Conservation (phyloP, 345 rosid genomes). For the Schrenkiella parvula region DNA sequence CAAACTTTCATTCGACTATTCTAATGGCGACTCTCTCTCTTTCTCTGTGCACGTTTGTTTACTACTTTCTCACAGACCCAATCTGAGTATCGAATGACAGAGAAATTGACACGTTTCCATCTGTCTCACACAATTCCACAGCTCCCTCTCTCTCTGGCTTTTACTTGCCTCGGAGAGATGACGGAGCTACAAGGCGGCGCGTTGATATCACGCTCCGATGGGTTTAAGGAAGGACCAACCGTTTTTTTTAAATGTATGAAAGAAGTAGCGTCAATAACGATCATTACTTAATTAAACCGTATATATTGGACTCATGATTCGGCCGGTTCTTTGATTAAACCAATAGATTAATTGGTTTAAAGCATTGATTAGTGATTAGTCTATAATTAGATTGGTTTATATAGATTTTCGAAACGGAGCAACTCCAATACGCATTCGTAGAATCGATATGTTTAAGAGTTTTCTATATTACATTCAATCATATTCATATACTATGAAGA, state of each 20-base stretch:
- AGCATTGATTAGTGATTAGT: background rate
- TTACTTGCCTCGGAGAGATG: background rate
- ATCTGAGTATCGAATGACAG: slow-evolving; percentile 26
- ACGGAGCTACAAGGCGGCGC: slow-evolving; percentile 5
- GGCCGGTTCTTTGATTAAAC: background rate
- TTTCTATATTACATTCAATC: too few relatives aligned
- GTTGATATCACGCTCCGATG: slow-evolving; percentile 14
- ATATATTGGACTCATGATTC: background rate
- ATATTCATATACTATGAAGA: too few relatives aligned
- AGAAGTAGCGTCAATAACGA: background rate
- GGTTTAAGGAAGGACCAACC: background rate
- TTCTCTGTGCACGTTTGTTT: slow-evolving; percentile 35
- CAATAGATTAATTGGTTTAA: background rate
- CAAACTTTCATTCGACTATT: background rate
- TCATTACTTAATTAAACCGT: background rate
- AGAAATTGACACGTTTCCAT: slow-evolving; percentile 22
- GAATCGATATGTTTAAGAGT: too few relatives aligned
- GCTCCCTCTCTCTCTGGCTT: background rate
- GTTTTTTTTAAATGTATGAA: background rate
- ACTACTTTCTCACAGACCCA: slow-evolving; percentile 13
- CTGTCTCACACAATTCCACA: background rate
- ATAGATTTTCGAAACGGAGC: background rate
- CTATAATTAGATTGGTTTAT: background rate
- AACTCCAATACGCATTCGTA: background rate
- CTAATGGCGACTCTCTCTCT: slow-evolving; percentile 19